phyloP scores from a whole-genome alignment of 371 early-diverging fungal species.

The Cokeromyces recurvatus region DNA sequence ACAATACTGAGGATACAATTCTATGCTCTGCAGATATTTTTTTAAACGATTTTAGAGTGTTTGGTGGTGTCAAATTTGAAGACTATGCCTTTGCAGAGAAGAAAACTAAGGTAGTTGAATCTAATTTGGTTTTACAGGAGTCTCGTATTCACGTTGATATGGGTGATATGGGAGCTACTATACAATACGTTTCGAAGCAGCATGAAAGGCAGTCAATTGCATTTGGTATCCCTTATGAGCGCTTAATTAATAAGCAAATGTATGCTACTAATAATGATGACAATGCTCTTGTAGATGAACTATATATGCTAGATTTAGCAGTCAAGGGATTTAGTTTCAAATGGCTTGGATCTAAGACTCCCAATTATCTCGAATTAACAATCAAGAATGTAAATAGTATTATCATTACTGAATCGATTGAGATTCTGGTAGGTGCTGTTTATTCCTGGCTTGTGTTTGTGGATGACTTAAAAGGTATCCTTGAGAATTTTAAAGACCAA shows the following conservation, averaged over 20 bases:
- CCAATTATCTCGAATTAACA: conserved; percentile 47
- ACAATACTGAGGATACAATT: conserved; percentile 59
- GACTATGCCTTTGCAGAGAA: conserved; percentile 56
- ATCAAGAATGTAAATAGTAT: conserved; percentile 47
- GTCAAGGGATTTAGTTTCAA: conserved; percentile 50
- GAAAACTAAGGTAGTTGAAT: conserved; percentile 46
- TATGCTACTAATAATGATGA: conserved; percentile 12
- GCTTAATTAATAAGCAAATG: conserved; percentile 28
- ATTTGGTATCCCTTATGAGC: conserved; percentile 61
- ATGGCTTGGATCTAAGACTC: conserved; percentile 47
- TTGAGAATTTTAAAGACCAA: conserved; percentile 50
- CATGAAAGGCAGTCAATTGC: conserved; percentile 26
- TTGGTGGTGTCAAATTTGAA: conserved; percentile 57
- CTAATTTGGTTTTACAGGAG: conserved; percentile 51
- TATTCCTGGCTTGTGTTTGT: conserved; percentile 72
- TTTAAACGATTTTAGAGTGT: conserved; percentile 49
- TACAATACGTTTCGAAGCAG: conserved; percentile 51
- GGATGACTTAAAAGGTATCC: conserved; percentile 53
- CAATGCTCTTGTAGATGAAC: conserved; percentile 42
- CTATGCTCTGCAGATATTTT: conserved; percentile 68
- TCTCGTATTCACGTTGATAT: conserved; percentile 56
- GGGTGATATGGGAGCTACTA: conserved; percentile 43
- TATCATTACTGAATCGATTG: conserved; percentile 68
- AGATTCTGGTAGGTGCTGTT: conserved; percentile 70
- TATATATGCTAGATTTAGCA: conserved; percentile 61